Evolutionary conservation across 2,329 filamentous ascomycete genomes (phyloP).

Genomic region (Lizonia empirigonia): DNA sequence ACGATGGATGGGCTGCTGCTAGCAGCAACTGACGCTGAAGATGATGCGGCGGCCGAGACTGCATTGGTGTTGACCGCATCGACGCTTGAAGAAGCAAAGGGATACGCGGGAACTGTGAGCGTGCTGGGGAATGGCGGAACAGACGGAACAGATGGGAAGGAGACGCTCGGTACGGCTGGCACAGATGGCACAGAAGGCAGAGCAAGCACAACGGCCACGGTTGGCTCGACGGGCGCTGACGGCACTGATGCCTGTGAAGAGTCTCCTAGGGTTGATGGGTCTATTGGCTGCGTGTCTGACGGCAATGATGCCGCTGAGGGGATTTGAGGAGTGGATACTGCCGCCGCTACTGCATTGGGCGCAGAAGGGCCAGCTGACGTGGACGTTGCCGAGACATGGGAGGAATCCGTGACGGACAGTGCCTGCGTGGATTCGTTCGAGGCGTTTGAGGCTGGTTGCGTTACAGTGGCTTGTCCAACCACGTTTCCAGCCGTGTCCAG

Average conservation of each 20-base stretch:
- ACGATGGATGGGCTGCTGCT: constrained; percentile 10
- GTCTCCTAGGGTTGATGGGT: neutral
- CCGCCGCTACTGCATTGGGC: constrained; percentile 4
- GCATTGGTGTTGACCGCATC: constrained; percentile 15
- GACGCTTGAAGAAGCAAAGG: constrained; percentile 35
- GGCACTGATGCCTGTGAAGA: neutral
- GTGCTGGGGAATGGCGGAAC: constrained; percentile 46
- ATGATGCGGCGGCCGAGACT: constrained; percentile 9
- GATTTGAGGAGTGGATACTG: constrained; percentile 3
- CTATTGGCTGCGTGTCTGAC: constrained; percentile 1
- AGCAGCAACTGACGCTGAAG: constrained; percentile 11
- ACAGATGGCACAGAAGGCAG: constrained; percentile 24
- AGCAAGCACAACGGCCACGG: neutral
- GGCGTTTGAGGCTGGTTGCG: constrained; percentile 14
- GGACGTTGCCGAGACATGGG: constrained; percentile 1
- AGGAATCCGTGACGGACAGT: neutral
- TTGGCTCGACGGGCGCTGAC: neutral
- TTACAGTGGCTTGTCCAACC: constrained; percentile 33
- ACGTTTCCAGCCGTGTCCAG: constrained; percentile 39
- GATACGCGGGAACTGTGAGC: constrained; percentile 43
- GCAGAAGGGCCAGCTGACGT: neutral
- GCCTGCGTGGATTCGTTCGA: constrained; percentile 5
- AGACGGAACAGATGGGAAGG: constrained; percentile 35
- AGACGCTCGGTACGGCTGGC: constrained; percentile 17
- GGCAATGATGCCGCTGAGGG: constrained; percentile 4